Evolutionary conservation across 2,329 filamentous ascomycete genomes (phyloP), one percentile per base, ranked within the genome.

Genomic region (Fusarium praegraminearum): DNA sequence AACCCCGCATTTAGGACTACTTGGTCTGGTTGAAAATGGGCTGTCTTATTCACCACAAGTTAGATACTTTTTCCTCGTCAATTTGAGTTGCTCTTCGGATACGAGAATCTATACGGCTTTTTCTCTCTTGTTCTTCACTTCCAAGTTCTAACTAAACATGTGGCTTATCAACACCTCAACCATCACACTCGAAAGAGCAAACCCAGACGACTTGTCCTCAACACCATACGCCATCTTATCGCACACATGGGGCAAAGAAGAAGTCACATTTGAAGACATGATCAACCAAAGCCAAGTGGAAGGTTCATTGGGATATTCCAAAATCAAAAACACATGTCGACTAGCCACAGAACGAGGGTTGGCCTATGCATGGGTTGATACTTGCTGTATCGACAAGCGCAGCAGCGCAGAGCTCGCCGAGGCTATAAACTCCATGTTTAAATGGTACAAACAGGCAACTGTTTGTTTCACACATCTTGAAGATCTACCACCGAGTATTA

Each of bases 351-450:
- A 46, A 8, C 11, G 24, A 5, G 57, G 35, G 1, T 15, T 62
- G 2, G 7, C n/a, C 2, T 47, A 62, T 1, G 60, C 30, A 18
- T 62, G 57, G 60, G 47, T 56, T 2, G 57, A 62, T 2, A 62
- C 60, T 1, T 62, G 60, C 24, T 62, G 60, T 1, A 32, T 62
- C 1, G 60, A 62, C 1, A 62, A 62, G 13, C 20, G 60, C 2
- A 62, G 60, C 7, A 62, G 60, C 2, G 60, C 60, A 8, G 60
- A 62, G 28, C 7, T 62, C 0, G 58, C 60, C 0, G 60, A 62
- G 26, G 60, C 60, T 0, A 62, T 62, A 0, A 62, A 62, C 7
- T 43, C 60, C 0, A 62, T 62, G 60, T 62, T 62, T 7, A 54
- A 22, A 3, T 62, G 60, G 60, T 62, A 62, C 0, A 62, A 32